These are phyloP conservation scores for Eutypella sp. DNA, from an alignment of 2,329 filamentous ascomycete species.

Conservation along the genomic window DNA sequence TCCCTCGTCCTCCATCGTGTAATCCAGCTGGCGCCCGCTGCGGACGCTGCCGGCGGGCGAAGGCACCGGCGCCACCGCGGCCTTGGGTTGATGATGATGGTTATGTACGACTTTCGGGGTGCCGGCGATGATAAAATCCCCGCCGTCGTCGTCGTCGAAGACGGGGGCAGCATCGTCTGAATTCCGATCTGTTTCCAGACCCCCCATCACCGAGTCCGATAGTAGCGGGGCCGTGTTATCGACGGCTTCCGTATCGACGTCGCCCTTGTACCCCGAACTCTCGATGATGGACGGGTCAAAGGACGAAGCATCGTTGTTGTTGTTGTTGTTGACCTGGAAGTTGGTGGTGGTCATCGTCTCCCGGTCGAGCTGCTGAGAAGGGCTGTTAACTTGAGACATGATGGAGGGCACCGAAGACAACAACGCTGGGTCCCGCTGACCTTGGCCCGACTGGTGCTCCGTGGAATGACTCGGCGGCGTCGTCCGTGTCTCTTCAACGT, in stretches of 20 bases:
- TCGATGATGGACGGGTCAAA: constrained; percentile 5
- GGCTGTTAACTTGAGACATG: constrained; percentile 23
- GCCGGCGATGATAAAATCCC: constrained; percentile 16
- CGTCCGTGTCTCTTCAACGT: neutral
- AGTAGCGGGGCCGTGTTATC: constrained; percentile 1
- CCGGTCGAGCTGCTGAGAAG: constrained; percentile 25
- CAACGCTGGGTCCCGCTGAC: constrained; percentile 10
- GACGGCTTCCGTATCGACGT: constrained; percentile 2
- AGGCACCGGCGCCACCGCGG: constrained; percentile 24
- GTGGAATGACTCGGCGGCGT: constrained; percentile 13
- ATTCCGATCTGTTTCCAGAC: constrained; percentile 8
- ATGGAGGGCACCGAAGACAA: constrained; percentile 21
- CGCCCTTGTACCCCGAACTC: constrained; percentile 2
- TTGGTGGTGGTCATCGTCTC: too few species aligned
- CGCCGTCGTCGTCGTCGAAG: constrained; percentile 11
- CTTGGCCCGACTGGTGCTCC: constrained; percentile 14
- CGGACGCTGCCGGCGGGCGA: constrained; percentile 37
- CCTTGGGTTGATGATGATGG: too few species aligned
- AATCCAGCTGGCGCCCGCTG: constrained; percentile 48
- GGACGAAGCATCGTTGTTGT: constrained; percentile 10
- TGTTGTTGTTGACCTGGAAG: constrained; percentile 20
- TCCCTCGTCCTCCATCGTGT: constrained; percentile 28
- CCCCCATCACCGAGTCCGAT: neutral
- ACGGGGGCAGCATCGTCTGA: too few species aligned
- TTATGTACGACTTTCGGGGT: constrained; percentile 25